These are phyloP conservation scores for Zizania latifolia DNA, from an alignment of 176 grass and related monocot genomes.

Conservation along the genomic window DNA sequence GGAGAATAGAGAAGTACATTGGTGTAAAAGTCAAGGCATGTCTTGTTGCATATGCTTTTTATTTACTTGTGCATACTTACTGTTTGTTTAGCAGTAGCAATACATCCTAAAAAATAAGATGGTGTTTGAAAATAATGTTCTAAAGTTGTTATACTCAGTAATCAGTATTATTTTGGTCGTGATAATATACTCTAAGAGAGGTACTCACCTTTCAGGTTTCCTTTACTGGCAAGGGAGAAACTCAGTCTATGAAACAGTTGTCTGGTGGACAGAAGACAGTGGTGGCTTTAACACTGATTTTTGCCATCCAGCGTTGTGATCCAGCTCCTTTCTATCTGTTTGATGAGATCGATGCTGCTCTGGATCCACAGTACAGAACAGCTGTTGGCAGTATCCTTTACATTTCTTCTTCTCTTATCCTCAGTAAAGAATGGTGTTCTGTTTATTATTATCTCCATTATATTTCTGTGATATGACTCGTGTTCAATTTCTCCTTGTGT, in stretches of 20 bases:
- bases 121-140: background rate
- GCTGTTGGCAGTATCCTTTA: conserved; percentile 95
- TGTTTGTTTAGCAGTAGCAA: too few relatives aligned
- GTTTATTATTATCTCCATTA: background rate
- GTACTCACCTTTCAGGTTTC: conserved; percentile 62
- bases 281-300: conserved; percentile 89
- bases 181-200: background rate
- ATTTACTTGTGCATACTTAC: too few relatives aligned
- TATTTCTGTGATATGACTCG: conserved; percentile 2
- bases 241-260: conserved; percentile 96
- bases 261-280: conserved; percentile 98
- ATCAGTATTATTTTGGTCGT: too few relatives aligned
- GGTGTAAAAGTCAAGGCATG: conserved; percentile 98
- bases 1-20: conserved; percentile 88
- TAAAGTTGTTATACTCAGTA: background rate
- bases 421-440: background rate
- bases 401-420: conserved; percentile 9
- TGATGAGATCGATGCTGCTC: conserved; percentile 96
- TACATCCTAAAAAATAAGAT: background rate
- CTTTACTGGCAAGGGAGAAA: conserved; percentile 96
- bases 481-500: background rate
- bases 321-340: conserved; percentile 98
- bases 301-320: conserved; percentile 94
- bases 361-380: conserved; percentile 94
- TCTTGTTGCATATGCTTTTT: conserved; percentile 11